These are phyloP conservation scores for Teratosphaeria pseudoeucalypti DNA, from an alignment of 2,329 filamentous ascomycete genomes.

Conservation along the genomic window DNA sequence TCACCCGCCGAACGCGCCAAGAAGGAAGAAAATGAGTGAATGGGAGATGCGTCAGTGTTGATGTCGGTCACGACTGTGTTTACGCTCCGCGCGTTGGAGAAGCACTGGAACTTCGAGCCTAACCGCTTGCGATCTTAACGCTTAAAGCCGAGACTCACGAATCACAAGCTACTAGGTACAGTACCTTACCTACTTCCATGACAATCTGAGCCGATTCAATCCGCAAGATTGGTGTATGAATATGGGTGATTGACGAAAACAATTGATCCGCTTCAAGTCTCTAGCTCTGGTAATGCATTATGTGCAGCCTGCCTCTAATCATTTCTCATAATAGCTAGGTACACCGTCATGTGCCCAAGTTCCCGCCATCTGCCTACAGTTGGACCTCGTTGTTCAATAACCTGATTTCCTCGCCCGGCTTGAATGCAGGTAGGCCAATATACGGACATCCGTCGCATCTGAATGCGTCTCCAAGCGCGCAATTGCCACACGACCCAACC, in stretches of 20 bases:
- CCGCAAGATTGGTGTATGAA: too few species aligned
- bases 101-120: background rate
- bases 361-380: conserved; percentile 39
- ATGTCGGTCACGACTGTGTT: background rate
- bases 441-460: conserved; percentile 62
- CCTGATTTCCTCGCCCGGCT: conserved; percentile 87
- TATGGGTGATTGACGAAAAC: too few species aligned
- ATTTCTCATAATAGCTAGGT: background rate
- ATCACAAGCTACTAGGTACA: too few species aligned
- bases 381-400: conserved; percentile 80
- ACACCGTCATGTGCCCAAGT: background rate
- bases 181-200: too few species aligned
- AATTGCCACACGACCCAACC: conserved; percentile 89
- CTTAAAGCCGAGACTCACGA: background rate
- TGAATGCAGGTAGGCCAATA: conserved; percentile 88
- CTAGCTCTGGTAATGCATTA: background rate
- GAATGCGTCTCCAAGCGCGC: conserved; percentile 78
- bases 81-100: background rate
- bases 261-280: background rate
- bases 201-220: too few species aligned
- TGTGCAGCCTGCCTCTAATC: background rate
- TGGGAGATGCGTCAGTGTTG: background rate
- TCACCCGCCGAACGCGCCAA: background rate
- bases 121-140: background rate
- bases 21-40: background rate